These are phyloP conservation scores for Lecanosticta acicola DNA, from an alignment of 2,329 filamentous ascomycete species.

Conservation along the genomic window DNA sequence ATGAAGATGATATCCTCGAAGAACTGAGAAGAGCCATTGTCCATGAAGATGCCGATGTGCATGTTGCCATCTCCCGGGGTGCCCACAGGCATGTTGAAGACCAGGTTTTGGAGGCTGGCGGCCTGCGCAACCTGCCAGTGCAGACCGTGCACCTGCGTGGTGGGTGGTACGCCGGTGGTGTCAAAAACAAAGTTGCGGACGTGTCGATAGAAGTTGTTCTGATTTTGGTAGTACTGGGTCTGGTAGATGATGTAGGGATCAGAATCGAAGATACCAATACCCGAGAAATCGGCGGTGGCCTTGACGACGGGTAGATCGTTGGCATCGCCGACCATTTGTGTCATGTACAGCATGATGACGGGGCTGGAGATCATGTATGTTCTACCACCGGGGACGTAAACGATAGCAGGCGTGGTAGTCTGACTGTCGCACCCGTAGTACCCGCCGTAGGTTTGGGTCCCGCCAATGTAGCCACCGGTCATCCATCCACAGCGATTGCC, in stretches of 20 bases:
- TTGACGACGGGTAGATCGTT: constrained; percentile 58
- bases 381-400: constrained; percentile 89
- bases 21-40: constrained; percentile 65
- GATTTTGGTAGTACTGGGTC: constrained; percentile 31
- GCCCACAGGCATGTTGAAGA: constrained; percentile 45
- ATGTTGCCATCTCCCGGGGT: constrained; percentile 31
- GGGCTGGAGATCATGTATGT: constrained; percentile 76
- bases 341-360: constrained; percentile 85
- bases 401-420: constrained; percentile 73
- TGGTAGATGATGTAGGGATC: constrained; percentile 32
- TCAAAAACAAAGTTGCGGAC: constrained; percentile 55
- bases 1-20: constrained; percentile 80
- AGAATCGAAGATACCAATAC: constrained; percentile 29
- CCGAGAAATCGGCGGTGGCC: constrained; percentile 28
- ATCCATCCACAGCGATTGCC: constrained; percentile 27
- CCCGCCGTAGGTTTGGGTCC: not conserved
- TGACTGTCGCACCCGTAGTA: constrained; percentile 64
- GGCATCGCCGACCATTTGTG: constrained; percentile 82
- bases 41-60: constrained; percentile 58
- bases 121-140: constrained; percentile 66
- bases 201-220: constrained; percentile 51
- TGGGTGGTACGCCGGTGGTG: constrained; percentile 31
- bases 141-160: constrained; percentile 43
- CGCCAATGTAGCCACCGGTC: not conserved
- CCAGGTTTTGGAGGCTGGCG: constrained; percentile 54